Evolutionary conservation across 1,284 basidiomycete species (phyloP), one percentile per base, ranked within the genome.

Genomic region (Bondarzewia mesenterica): DNA sequence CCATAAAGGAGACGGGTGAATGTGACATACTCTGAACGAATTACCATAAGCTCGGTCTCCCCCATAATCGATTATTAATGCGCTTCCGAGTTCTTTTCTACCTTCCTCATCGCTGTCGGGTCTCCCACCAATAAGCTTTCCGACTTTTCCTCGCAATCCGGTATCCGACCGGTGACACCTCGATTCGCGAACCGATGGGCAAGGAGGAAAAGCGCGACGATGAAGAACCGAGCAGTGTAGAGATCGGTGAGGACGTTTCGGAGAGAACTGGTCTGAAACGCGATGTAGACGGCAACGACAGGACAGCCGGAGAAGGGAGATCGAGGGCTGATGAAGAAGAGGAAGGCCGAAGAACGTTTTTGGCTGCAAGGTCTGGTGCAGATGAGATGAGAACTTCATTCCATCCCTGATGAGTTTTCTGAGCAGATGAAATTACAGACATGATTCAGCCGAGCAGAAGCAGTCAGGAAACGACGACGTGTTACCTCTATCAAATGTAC

Each of bases 21-120:
- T n/a, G n/a, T n/a, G n/a, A 66, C 81, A 53, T 58, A 93, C 92
- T 51, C 94, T 72, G 66, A 96, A 87, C 15, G 89, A 93, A 53
- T 83, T 71, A 1, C 80, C 81, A 60, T 81, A 89, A 2, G 74
- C 77, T 44, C 79, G 72, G 48, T 85, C 80, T 23, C 73, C 82
- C 3, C 96, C 96, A 60, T 99, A 99, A 65, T 99, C 96, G 12
- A 98, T 71, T 14, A 98, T 75, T 42, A 99, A 69, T 0, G 82
- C 94, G 42, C 85, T 84, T 0, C 93, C 92, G 65, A 80, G 53
- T 58, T 93, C 92, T 51, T 94, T 73, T 42, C 16, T 53, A 47
- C 39, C 54, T 32, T 43, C 60, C 48, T 27, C 55, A 52, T 46
- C 63, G 60, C 42, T 26, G 66, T 38, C n/a, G n/a, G n/a, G n/a